phyloP scores from a whole-genome alignment of 805 yeast species.

The Starmerella potacharoeniae region DNA sequence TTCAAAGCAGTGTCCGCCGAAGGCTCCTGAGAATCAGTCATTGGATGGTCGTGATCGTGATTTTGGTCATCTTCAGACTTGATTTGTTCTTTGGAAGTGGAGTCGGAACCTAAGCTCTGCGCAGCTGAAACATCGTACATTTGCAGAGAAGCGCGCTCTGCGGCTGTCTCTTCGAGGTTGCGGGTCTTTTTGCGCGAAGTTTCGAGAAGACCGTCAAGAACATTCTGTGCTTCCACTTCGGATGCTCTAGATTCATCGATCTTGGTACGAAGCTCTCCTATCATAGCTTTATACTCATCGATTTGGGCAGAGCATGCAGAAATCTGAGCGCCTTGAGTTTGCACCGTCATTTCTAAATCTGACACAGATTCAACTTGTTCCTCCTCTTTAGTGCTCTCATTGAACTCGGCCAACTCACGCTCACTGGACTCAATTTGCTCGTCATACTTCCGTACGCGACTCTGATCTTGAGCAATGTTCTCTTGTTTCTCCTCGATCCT shows the following conservation, averaged over 20 bases:
- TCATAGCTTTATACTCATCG: conserved; percentile 17
- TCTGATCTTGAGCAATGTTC: conserved; percentile 20
- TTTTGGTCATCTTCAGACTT: neutral
- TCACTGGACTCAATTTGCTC: conserved; percentile 30
- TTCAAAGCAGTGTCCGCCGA: conserved; percentile 26
- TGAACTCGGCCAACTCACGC: conserved; percentile 19
- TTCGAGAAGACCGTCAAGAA: neutral
- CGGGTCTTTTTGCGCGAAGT: neutral
- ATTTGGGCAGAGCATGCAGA: neutral
- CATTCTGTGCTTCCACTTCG: conserved; percentile 19
- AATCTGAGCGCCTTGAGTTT: neutral
- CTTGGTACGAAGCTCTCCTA: conserved; percentile 30
- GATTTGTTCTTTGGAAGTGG: neutral
- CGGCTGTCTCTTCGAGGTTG: neutral
- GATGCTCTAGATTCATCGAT: conserved; percentile 25
- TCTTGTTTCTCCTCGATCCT: conserved; percentile 45
- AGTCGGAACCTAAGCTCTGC: neutral
- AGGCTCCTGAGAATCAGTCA: conserved; percentile 30
- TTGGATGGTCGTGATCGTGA: neutral
- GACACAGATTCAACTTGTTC: conserved; percentile 13
- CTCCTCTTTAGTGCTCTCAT: conserved; percentile 14
- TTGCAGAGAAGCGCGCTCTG: neutral
- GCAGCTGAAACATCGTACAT: conserved; percentile 13
- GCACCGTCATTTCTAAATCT: conserved; percentile 1
- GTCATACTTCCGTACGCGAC: conserved; percentile 11